Evolutionary conservation across 495 filamentous ascomycete species (phyloP), one percentile per base, ranked within the genome.

Genomic region (Echria macrotheca): DNA sequence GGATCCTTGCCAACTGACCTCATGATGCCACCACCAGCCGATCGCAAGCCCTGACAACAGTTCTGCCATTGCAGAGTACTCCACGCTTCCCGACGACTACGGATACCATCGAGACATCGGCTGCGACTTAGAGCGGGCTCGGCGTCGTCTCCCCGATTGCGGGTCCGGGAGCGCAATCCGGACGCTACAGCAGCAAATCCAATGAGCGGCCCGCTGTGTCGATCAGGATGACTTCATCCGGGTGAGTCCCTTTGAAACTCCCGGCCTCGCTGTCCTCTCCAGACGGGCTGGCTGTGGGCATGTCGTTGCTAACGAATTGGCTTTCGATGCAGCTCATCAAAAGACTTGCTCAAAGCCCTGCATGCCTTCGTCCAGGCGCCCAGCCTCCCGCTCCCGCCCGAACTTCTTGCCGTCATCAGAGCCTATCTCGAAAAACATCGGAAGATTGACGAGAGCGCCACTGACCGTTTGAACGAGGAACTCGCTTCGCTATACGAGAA

Each of bases 401-500:
- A 82, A 41, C 65, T 85, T 40, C 56, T 73, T 48, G 61, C 69
- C 25, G 67, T 79, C 17, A 77, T 89, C 25, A 66, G 80, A 33
- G 66, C 66, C 26, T 88, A 84, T 65, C 68, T 86, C 21, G 74
- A 78, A 28, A 78, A 75, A 53, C 77, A 83, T 56, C 54, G 59
- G 36, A 70, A 71, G 40, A 69, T 74, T 42, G 83, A 85, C 44
- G 81, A 84, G 26, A 64, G 70, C 36, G 75, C 79, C 22, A 70
- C 75, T 9, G 76, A 84, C 37, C 76, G 79, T 23, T 66, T 87
- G 44, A 81, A 85, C 38, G 81, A 86, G 8, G 84, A 87, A 49
- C 68, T 89, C 3, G 67, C 83, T 17, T 64, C 64, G 14, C 63
- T 87, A 39, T 84, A 80, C 61, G 68, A 78, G 44, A 76, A 73